phyloP scores from a whole-genome alignment of 2,329 filamentous ascomycete genomes.

The Thielaviopsis ethacetica region DNA sequence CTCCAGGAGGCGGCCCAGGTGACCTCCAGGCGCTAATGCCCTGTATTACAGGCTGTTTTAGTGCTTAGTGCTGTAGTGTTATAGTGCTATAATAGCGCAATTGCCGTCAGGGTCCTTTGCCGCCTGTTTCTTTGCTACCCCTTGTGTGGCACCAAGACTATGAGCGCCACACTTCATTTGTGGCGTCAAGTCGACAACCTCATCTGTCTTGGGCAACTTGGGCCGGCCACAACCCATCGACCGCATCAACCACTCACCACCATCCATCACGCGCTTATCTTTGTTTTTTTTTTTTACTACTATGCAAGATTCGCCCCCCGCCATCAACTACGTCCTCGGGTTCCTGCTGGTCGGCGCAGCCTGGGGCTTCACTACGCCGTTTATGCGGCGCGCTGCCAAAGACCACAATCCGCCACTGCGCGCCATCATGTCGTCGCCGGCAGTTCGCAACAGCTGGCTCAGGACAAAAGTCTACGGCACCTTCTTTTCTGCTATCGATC shows the following conservation, averaged over 20 bases:
- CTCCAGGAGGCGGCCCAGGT: too few relatives aligned
- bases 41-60: too few relatives aligned
- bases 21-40: too few relatives aligned
- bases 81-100: too few relatives aligned
- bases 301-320: conserved; percentile 23
- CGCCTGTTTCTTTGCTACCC: too few relatives aligned
- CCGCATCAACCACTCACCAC: not conserved
- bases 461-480: conserved; percentile 45
- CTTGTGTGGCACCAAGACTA: too few relatives aligned
- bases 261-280: not conserved
- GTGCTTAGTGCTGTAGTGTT: too few relatives aligned
- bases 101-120: too few relatives aligned
- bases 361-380: conserved; percentile 85
- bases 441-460: conserved; percentile 40
- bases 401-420: conserved; percentile 51
- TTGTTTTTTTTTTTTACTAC: conserved; percentile 14
- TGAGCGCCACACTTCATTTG: not conserved
- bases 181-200: not conserved
- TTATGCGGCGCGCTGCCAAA: conserved; percentile 75
- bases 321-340: conserved; percentile 71
- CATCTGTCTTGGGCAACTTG: not conserved
- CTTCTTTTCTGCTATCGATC: conserved; percentile 60
- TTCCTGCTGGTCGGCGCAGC: conserved; percentile 83
- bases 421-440: conserved; percentile 32
- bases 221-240: too few relatives aligned